These are phyloP conservation scores for Cutaneotrichosporon dermatis DNA, from an alignment of 1,284 basidiomycete genomes.

Conservation along the genomic window DNA sequence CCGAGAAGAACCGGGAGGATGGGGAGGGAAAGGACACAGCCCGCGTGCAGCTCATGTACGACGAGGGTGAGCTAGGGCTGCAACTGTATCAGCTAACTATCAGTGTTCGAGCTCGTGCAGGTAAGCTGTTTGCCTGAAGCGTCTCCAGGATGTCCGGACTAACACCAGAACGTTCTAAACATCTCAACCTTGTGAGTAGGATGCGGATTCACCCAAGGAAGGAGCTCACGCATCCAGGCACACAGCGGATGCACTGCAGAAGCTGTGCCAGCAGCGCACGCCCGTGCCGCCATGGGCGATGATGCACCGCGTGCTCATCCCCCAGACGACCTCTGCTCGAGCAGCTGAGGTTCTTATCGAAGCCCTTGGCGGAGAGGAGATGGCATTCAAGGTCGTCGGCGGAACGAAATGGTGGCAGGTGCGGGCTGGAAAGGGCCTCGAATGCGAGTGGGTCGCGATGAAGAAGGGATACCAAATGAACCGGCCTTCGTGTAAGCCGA, in stretches of 20 bases:
- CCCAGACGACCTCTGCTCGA: conserved; percentile 62
- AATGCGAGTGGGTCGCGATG: conserved; percentile 83
- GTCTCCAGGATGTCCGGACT: not conserved
- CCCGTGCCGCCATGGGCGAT: conserved; percentile 86
- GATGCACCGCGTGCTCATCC: conserved; percentile 67
- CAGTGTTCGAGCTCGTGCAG: conserved; percentile 50
- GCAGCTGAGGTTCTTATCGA: conserved; percentile 73
- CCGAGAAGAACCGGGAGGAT: conserved; percentile 50
- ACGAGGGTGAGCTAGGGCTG: conserved; percentile 53
- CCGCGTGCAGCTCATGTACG: conserved; percentile 73
- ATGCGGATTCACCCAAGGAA: not conserved
- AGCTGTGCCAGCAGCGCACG: conserved; percentile 77
- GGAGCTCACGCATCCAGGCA: conserved; percentile 50
- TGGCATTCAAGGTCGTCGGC: conserved; percentile 69
- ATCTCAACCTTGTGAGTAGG: conserved; percentile 52
- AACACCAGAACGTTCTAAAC: conserved; percentile 58
- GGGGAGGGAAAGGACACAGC: conserved; percentile 54
- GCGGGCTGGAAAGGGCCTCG: conserved; percentile 66
- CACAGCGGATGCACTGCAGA: conserved; percentile 78
- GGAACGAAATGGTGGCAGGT: conserved; percentile 98
- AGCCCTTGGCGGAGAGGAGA: conserved; percentile 77
- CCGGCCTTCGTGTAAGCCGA: too few species aligned
- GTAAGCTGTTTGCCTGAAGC: conserved; percentile 45
- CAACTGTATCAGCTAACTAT: not conserved
- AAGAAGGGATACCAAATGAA: conserved; percentile 51